Evolutionary conservation across 148 eudicot genomes (phyloP).

Genomic region (Rhododendron ovatum): DNA sequence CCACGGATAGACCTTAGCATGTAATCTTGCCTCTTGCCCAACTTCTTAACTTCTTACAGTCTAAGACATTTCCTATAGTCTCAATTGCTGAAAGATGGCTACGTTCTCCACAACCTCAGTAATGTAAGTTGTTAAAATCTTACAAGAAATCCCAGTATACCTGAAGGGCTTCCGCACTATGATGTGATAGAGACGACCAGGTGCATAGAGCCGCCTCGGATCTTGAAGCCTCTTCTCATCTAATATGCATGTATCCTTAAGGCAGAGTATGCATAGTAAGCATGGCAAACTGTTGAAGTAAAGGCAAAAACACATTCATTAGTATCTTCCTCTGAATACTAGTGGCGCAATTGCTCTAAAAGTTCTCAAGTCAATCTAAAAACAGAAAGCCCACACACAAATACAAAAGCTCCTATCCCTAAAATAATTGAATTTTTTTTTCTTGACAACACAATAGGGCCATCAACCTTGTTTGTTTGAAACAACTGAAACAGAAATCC

Average conservation of each 20-base stretch:
- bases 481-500: not conserved
- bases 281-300: constrained; percentile 77
- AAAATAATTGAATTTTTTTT: not conserved
- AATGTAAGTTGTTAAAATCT: not conserved
- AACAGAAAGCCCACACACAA: not conserved
- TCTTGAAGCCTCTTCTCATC: constrained; percentile 79
- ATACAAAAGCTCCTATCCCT: not conserved
- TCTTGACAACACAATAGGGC: not conserved
- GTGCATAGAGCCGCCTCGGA: constrained; percentile 90
- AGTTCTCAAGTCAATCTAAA: not conserved
- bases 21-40: not conserved
- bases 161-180: constrained; percentile 85
- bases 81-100: not conserved
- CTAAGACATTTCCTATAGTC: not conserved
- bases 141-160: constrained; percentile 28
- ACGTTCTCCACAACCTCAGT: not conserved
- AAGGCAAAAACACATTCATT: not conserved
- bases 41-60: not conserved
- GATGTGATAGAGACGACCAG: constrained; percentile 97
- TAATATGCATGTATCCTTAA: constrained; percentile 85
- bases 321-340: not conserved
- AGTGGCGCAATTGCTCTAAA: constrained; percentile 1
- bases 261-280: constrained; percentile 80
- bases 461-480: not conserved
- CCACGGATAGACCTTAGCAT: not conserved